Conservation (phyloP, 768 basidiomycete species). For the Pleurotus tuber-regium region DNA sequence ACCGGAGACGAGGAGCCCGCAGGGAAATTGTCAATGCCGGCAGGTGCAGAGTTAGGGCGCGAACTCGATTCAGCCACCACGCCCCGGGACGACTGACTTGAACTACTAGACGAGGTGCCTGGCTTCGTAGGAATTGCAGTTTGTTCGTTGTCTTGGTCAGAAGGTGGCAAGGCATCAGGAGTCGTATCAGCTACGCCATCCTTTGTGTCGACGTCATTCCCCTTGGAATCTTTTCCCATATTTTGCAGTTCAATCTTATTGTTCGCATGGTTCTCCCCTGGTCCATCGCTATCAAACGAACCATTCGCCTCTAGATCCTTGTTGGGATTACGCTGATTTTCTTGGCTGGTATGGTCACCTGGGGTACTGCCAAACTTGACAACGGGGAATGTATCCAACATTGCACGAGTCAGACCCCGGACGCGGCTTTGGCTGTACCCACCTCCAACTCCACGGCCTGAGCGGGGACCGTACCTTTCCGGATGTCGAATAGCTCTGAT, state of each 20-base stretch:
- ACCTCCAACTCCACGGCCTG: slow-evolving; percentile 32
- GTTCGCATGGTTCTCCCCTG: not conserved
- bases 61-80: not conserved
- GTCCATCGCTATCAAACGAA: not conserved
- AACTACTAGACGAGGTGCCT: not conserved
- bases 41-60: slow-evolving; percentile 6
- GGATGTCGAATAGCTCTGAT: slow-evolving; percentile 83
- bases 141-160: not conserved
- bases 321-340: not conserved
- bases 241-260: not conserved
- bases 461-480: slow-evolving; percentile 85
- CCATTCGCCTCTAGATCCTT: slow-evolving; percentile 3
- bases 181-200: too few species aligned
- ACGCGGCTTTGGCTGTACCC: slow-evolving; percentile 61
- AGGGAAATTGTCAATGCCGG: not conserved
- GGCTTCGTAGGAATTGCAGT: not conserved
- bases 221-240: not conserved
- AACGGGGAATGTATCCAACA: slow-evolving; percentile 93
- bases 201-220: not conserved
- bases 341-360: slow-evolving; percentile 6
- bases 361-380: slow-evolving; percentile 68
- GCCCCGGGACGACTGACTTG: not conserved
- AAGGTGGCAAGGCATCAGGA: not conserved
- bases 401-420: slow-evolving; percentile 85
- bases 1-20: slow-evolving; percentile 10